Evolutionary conservation across 805 yeast genomes (phyloP).

Genomic region (Candida oleophila): DNA sequence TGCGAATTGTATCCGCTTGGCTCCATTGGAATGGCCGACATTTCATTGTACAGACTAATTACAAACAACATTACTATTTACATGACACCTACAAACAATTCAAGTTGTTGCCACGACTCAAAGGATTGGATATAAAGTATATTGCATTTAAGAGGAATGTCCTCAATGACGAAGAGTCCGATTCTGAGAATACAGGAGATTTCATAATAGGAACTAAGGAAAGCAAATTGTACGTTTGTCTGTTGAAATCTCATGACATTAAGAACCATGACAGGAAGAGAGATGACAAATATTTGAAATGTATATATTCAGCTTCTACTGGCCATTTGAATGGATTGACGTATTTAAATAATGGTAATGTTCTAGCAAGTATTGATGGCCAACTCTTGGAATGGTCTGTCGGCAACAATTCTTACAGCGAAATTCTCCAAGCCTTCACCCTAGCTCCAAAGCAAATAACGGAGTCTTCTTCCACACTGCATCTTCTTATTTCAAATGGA

Average conservation of each 20-base stretch:
- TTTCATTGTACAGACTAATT: constrained; percentile 28
- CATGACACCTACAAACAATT: constrained; percentile 30
- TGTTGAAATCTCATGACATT: constrained; percentile 28
- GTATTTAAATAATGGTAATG: not conserved
- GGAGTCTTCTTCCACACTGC: not conserved
- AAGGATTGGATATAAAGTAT: constrained; percentile 23
- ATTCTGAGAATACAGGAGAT: constrained; percentile 21
- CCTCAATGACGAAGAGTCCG: not conserved
- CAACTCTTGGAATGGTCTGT: not conserved
- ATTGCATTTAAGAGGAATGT: constrained; percentile 20
- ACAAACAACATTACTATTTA: constrained; percentile 26
- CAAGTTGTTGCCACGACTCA: constrained; percentile 32
- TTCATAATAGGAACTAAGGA: constrained; percentile 30
- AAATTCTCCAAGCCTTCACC: not conserved
- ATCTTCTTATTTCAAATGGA: not conserved
- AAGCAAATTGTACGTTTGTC: constrained; percentile 25
- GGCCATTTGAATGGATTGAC: not conserved
- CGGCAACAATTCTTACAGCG: constrained; percentile 1
- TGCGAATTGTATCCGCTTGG: constrained; percentile 29
- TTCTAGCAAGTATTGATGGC: constrained; percentile 2
- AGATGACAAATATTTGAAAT: constrained; percentile 35
- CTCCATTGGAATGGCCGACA: constrained; percentile 37
- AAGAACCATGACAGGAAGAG: constrained; percentile 25
- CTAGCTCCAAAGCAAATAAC: not conserved
- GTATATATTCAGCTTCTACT: constrained; percentile 17